A percentile compares a stretch with the other conserved stretches of the same genome.
These are phyloP conservation scores for Globisporangium perplexum DNA, from an alignment of 352 stramenopile genomes.

Conservation along the genomic window DNA sequence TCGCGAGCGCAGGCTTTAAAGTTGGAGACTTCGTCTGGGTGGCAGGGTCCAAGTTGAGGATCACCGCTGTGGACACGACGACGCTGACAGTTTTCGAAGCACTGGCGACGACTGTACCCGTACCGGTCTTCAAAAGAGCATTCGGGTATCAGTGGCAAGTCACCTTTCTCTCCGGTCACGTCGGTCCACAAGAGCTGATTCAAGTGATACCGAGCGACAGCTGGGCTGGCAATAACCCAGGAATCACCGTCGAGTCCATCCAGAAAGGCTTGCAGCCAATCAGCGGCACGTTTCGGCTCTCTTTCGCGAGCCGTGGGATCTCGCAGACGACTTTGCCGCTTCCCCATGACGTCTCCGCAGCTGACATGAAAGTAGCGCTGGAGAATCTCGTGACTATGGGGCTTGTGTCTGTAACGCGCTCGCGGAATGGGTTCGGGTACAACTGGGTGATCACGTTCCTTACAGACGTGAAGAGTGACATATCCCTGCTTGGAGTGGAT, in stretches of 20 bases:
- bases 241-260: constrained; percentile 74
- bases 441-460: constrained; percentile 96
- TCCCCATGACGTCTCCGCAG: constrained; percentile 81
- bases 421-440: constrained; percentile 91
- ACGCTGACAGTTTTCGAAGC: constrained; percentile 17
- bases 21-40: constrained; percentile 48
- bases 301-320: constrained; percentile 50
- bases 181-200: constrained; percentile 86
- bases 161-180: constrained; percentile 69
- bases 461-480: constrained; percentile 69
- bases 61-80: constrained; percentile 11
- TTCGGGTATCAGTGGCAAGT: constrained; percentile 73
- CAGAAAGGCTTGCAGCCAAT: constrained; percentile 89
- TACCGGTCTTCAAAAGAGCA: constrained; percentile 63
- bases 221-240: constrained; percentile 92
- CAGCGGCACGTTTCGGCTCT: constrained; percentile 87
- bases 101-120: constrained; percentile 20
- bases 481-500: constrained; percentile 86
- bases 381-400: constrained; percentile 87
- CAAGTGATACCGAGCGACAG: constrained; percentile 81
- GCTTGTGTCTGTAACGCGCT: constrained; percentile 83
- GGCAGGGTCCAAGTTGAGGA: constrained; percentile 28
- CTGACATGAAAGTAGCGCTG: constrained; percentile 77
- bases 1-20: constrained; percentile 19
- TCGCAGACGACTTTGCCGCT: constrained; percentile 87